Evolutionary conservation across 2,329 filamentous ascomycete genomes (phyloP).

Genomic region (Amauroascus niger): DNA sequence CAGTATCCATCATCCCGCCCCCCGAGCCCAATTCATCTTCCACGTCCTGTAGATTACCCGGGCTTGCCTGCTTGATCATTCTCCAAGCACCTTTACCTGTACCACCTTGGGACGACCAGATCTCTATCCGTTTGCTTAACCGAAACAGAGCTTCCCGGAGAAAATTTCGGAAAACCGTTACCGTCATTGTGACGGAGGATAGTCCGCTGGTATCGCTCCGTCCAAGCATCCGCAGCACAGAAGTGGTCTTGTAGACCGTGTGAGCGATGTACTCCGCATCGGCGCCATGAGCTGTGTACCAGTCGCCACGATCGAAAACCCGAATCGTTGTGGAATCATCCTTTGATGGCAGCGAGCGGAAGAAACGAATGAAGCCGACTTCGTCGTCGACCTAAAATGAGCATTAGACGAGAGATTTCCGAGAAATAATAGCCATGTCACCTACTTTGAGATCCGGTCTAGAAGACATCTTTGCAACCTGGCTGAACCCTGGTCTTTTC

Average conservation of each 20-base stretch:
- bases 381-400: constrained; percentile 75
- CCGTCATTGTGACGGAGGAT: constrained; percentile 87
- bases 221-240: constrained; percentile 82
- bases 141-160: constrained; percentile 88
- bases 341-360: constrained; percentile 67
- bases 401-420: constrained; percentile 13
- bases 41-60: constrained; percentile 91
- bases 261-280: constrained; percentile 42
- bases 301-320: constrained; percentile 89
- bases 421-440: neutral
- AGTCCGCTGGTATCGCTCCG: constrained; percentile 74
- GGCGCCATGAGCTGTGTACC: constrained; percentile 60
- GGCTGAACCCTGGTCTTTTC: neutral
- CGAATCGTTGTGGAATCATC: constrained; percentile 60
- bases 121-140: constrained; percentile 80
- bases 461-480: constrained; percentile 10
- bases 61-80: constrained; percentile 80
- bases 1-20: constrained; percentile 63
- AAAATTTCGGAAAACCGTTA: constrained; percentile 92
- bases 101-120: constrained; percentile 61
- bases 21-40: constrained; percentile 77
- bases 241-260: constrained; percentile 95
- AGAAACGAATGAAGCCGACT: constrained; percentile 91
- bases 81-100: constrained; percentile 68
- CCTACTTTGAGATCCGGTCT: constrained; percentile 15